Percentiles rank a stretch among this genome's conserved stretches.
Conservation (phyloP, 75 land plant genomes). For the Isoetes taiwanensis region DNA sequence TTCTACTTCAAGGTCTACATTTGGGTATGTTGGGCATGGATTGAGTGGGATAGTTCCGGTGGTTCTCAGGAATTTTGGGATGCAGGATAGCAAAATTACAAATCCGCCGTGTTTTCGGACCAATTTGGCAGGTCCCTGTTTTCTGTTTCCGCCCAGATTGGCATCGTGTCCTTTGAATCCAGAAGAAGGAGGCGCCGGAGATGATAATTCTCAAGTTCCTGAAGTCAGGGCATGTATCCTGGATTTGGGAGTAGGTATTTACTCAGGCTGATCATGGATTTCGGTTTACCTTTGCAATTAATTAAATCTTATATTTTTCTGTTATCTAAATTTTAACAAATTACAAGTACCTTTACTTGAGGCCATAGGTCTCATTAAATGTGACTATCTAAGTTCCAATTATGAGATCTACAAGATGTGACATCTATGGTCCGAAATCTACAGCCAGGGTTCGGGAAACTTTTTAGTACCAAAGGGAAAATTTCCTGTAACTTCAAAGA, state of each 20-base stretch:
- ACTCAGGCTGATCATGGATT: no score
- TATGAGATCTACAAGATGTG: no score
- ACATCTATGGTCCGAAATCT: no score
- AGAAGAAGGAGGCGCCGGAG: neutral
- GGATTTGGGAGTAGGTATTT: constrained; percentile 5
- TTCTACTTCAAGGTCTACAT: constrained; percentile 17
- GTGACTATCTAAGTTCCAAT: no score
- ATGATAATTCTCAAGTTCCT: neutral
- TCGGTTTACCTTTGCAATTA: no score
- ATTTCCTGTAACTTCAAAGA: no score
- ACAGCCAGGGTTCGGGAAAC: no score
- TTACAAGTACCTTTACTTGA: no score
- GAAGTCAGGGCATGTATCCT: neutral
- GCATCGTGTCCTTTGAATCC: constrained; percentile 1
- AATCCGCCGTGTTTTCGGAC: neutral
- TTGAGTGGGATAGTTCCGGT: constrained; percentile 5
- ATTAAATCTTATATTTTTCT: no score
- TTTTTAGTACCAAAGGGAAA: no score
- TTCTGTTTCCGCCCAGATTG: neutral
- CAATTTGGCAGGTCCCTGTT: constrained; percentile 10
- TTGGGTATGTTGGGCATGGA: constrained; percentile 22
- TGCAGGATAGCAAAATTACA: neutral
- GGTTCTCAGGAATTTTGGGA: neutral
- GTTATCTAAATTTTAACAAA: no score
- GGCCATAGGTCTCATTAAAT: no score